Evolutionary conservation across 1,284 basidiomycete species (phyloP).

Genomic region (Cutaneotrichosporon spelunceum): DNA sequence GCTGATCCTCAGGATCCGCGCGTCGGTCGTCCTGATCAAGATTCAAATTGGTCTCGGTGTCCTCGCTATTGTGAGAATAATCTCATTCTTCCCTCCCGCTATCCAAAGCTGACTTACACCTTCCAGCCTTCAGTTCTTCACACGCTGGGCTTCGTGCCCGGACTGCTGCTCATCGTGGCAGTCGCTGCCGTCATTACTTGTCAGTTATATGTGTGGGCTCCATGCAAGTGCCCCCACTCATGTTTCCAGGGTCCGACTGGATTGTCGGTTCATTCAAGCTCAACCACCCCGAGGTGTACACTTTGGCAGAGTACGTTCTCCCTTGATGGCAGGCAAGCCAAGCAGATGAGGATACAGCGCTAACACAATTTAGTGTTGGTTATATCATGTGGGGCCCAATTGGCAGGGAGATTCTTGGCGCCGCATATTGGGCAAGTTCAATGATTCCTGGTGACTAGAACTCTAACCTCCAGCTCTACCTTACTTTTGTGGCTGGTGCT

Average conservation of each 20-base stretch:
- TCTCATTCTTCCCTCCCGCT: background rate
- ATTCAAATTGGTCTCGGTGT: conserved; percentile 45
- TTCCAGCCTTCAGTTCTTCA: conserved; percentile 33
- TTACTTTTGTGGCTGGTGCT: conserved; percentile 23
- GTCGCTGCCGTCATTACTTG: conserved; percentile 43
- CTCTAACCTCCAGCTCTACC: conserved; percentile 6
- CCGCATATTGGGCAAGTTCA: conserved; percentile 28
- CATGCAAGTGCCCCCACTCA: too few relatives aligned
- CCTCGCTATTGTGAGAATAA: conserved; percentile 31
- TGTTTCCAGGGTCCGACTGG: conserved; percentile 28
- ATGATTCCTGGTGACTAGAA: too few relatives aligned
- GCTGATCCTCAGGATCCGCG: conserved; percentile 9
- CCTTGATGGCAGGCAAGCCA: too few relatives aligned
- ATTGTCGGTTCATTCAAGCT: conserved; percentile 25
- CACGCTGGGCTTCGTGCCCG: conserved; percentile 52
- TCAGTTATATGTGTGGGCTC: conserved; percentile 10
- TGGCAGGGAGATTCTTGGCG: conserved; percentile 39
- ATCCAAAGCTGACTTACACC: conserved; percentile 9
- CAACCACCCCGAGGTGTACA: conserved; percentile 24
- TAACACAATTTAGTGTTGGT: conserved; percentile 14
- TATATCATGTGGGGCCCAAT: conserved; percentile 10
- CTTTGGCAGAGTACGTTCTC: conserved; percentile 34
- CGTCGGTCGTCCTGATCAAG: conserved; percentile 35
- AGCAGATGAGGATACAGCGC: too few relatives aligned
- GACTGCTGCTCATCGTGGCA: conserved; percentile 54